Conservation (phyloP, 345 rosid genomes). For the Crucihimalaya himalaica region DNA sequence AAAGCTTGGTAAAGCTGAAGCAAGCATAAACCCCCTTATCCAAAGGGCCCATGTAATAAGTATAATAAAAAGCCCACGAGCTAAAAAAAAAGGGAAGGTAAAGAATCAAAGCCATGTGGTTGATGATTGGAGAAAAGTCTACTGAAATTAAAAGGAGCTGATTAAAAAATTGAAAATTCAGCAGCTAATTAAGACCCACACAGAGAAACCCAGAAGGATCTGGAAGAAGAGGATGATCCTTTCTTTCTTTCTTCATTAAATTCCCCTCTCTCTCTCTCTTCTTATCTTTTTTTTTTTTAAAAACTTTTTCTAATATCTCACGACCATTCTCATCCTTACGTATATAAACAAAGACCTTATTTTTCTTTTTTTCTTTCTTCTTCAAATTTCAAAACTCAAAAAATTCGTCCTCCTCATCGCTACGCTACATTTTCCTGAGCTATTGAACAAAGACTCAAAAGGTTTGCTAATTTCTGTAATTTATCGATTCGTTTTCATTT, state of each 20-base stretch:
- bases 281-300: not conserved
- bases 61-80: slow-evolving; percentile 3
- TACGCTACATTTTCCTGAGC: not conserved
- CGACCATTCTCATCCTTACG: slow-evolving; percentile 22
- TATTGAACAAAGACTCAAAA: not conserved
- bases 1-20: too few relatives aligned
- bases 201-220: slow-evolving; percentile 28
- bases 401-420: not conserved
- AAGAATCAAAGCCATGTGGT: not conserved
- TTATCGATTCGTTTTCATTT: not conserved
- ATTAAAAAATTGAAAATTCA: not conserved
- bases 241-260: not conserved
- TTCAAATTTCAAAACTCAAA: not conserved
- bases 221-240: not conserved
- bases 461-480: not conserved
- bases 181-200: not conserved
- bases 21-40: too few relatives aligned
- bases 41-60: not conserved
- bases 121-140: not conserved
- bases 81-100: not conserved
- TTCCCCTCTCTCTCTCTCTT: too few relatives aligned
- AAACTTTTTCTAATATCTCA: slow-evolving; percentile 1
- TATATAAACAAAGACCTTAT: not conserved
- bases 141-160: not conserved
- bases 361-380: too few relatives aligned